Evolutionary conservation across 2,329 filamentous ascomycete species (phyloP).

Genomic region (Aureobasidium leucospermi): DNA sequence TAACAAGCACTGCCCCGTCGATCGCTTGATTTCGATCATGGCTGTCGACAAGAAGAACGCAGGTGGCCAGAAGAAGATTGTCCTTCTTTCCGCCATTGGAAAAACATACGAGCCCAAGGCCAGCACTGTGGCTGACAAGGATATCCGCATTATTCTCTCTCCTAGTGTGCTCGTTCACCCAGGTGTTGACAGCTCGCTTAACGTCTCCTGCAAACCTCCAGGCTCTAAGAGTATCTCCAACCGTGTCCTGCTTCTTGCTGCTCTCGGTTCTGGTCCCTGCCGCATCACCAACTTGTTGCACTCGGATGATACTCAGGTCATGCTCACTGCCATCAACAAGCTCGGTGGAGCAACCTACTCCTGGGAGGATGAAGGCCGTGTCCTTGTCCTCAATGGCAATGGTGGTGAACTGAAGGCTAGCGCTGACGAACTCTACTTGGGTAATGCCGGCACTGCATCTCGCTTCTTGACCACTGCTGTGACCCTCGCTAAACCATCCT

Average conservation of each 20-base stretch:
- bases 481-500: slow-evolving; percentile 64
- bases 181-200: slow-evolving; percentile 57
- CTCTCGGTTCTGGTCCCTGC: slow-evolving; percentile 77
- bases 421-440: slow-evolving; percentile 73
- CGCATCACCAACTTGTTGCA: slow-evolving; percentile 87
- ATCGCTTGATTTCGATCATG: slow-evolving; percentile 85
- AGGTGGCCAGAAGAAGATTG: slow-evolving; percentile 89
- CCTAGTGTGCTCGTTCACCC: slow-evolving; percentile 68
- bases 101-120: slow-evolving; percentile 80
- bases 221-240: slow-evolving; percentile 98
- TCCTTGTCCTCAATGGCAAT: slow-evolving; percentile 81
- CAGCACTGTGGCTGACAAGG: slow-evolving; percentile 77
- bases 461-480: slow-evolving; percentile 90
- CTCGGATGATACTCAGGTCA: slow-evolving; percentile 94
- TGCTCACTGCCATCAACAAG: slow-evolving; percentile 83
- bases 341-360: slow-evolving; percentile 81
- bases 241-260: slow-evolving; percentile 85
- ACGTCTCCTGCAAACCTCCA: slow-evolving; percentile 75
- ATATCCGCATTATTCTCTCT: slow-evolving; percentile 77
- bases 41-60: slow-evolving; percentile 98
- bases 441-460: slow-evolving; percentile 93
- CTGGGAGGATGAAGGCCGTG: slow-evolving; percentile 92
- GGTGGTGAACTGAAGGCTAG: slow-evolving; percentile 78
- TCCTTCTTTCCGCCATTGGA: slow-evolving; percentile 84
- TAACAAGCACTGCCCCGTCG: slow-evolving; percentile 79